phyloP scores from a whole-genome alignment of 2,329 filamentous ascomycete species.

The Pyricularia pennisetigena region DNA sequence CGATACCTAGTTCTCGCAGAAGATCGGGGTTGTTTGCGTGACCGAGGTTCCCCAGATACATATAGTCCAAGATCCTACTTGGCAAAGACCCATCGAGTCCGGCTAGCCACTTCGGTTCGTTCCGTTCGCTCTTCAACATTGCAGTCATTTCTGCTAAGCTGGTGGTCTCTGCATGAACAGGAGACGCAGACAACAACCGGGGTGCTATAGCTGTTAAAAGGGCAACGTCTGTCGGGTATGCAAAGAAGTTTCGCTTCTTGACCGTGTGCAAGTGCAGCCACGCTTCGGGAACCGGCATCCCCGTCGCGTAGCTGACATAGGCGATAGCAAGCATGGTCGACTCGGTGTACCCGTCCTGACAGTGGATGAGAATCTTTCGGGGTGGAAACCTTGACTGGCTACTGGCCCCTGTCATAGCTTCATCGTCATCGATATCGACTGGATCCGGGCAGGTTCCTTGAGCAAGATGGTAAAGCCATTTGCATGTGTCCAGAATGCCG shows the following conservation, averaged over 20 bases:
- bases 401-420: conserved; percentile 24
- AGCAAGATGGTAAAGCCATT: conserved; percentile 80
- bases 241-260: conserved; percentile 87
- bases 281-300: conserved; percentile 68
- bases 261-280: conserved; percentile 79
- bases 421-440: conserved; percentile 32
- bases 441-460: conserved; percentile 44
- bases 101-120: conserved; percentile 70
- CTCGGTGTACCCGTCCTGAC: conserved; percentile 93
- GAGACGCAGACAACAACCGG: conserved; percentile 64
- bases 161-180: conserved; percentile 33
- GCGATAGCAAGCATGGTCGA: conserved; percentile 80
- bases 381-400: conserved; percentile 22
- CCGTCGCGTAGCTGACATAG: conserved; percentile 89
- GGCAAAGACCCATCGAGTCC: conserved; percentile 85
- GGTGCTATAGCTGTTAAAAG: conserved; percentile 69
- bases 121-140: conserved; percentile 51
- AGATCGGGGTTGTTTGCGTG: conserved; percentile 93
- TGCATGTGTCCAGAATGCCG: conserved; percentile 74
- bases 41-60: conserved; percentile 89
- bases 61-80: conserved; percentile 79
- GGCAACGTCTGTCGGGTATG: conserved; percentile 82
- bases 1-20: conserved; percentile 69
- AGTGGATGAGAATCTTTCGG: conserved; percentile 78
- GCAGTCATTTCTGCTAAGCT: conserved; percentile 42